Base-by-base conservation (phyloP, 495 filamentous ascomycete species). In the Aspergillus campestris region DNA sequence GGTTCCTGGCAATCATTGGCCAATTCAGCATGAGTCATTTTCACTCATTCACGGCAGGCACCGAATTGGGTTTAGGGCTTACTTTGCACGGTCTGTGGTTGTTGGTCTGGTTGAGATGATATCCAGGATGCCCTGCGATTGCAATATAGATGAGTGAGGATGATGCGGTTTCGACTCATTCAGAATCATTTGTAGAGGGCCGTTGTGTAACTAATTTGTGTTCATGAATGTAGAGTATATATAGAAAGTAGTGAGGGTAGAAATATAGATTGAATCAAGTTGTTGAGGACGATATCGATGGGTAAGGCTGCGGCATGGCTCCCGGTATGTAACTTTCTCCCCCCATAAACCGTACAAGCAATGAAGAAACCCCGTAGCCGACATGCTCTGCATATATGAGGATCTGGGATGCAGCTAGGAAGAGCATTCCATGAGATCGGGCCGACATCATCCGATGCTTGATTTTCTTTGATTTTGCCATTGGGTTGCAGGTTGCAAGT, bases 401-500 rank as follows among this genome's bases (percentile, higher is more conserved):
- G 50, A 42, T 27, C 50, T 53, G 48, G 36, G 45, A 49, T 41
- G 34, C 38, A 45, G 30, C 39, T 37, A 45, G 45, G 50, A 49
- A 53, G 45, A 35, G 38, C 42, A 31, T 52, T 53, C 50, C 47
- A 49, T 42, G 45, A 40, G 31, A 14, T 32, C 33, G 50, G 50
- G 50, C 50, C 50, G 45, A 53, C 50, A 53, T 53, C 50, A 38
- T 38, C 47, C 45, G 47, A 54, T 38, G 35, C 33, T 34, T 7
- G 7, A 28, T 39, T 27, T 39, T 24, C 34, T 11, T n/a, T n/a
- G n/a, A 14, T 29, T 37, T n/a, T n/a, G n/a, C 38, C 8, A 32
- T 33, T 31, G 34, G 15, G 8, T 42, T n/a, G 31, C 30, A 30
- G 5, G 11, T 40, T 3, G 9, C 2, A 18, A n/a, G n/a, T 32